phyloP scores from a whole-genome alignment of 176 grass and related monocot species.

The Lolium perenne region DNA sequence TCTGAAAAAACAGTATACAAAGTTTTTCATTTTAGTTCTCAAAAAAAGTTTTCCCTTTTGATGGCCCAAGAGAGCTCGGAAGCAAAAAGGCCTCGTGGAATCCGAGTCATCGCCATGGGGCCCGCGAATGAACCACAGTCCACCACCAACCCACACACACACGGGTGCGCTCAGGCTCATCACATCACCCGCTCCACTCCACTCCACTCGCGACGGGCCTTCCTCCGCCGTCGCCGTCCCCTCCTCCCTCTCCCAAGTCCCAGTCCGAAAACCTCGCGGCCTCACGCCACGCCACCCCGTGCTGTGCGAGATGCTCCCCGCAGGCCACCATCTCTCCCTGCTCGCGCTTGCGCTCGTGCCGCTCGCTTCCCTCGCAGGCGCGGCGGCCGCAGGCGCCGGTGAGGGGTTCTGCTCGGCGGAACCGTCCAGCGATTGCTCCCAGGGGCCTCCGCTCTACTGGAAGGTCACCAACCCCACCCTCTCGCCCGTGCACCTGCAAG shows the following conservation, averaged over 20 bases:
- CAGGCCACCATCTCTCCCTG: constrained; percentile 18
- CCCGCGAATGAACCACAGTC: not conserved
- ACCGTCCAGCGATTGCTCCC: constrained; percentile 43
- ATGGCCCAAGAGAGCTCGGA: no score
- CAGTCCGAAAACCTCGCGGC: not conserved
- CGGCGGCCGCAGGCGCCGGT: constrained; percentile 8
- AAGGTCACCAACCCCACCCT: constrained; percentile 89
- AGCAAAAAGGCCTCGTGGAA: not conserved
- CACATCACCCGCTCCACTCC: not conserved
- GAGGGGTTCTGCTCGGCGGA: constrained; percentile 67
- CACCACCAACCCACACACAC: constrained; percentile 8
- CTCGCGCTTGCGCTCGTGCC: constrained; percentile 8
- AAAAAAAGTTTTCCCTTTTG: no score
- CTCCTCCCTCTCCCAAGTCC: not conserved
- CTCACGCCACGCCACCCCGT: not conserved
- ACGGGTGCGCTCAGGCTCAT: constrained; percentile 6
- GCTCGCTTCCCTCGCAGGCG: constrained; percentile 14
- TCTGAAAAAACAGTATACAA: no score
- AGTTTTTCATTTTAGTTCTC: no score
- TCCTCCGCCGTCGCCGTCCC: constrained; percentile 6
- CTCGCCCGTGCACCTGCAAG: constrained; percentile 66
- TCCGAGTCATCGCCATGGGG: not conserved
- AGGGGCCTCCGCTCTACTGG: constrained; percentile 61
- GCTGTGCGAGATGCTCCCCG: constrained; percentile 39
- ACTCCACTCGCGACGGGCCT: not conserved